Percentiles rank a stretch among this genome's conserved stretches.
These are phyloP conservation scores for Pachysandra terminalis DNA, from an alignment of 164 flowering plant species.

Conservation along the genomic window DNA sequence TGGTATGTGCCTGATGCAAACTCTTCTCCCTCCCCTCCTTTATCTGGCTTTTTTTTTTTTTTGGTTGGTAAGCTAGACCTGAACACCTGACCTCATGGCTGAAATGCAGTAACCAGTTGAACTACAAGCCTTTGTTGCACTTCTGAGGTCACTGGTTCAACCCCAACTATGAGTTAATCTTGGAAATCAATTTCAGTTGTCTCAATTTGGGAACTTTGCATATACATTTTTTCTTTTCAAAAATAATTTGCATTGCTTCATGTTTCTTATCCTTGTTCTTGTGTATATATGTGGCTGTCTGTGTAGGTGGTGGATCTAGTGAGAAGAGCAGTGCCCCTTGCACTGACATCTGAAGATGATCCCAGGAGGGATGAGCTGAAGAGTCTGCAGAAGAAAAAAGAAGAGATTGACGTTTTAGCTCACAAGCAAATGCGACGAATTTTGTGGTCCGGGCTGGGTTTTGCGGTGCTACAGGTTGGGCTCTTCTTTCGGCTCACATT, in stretches of 20 bases:
- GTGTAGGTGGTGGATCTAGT: constrained; percentile 73
- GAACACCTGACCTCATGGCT: too few relatives aligned
- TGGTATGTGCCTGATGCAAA: too few relatives aligned
- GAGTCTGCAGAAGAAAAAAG: constrained; percentile 56
- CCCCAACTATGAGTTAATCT: too few relatives aligned
- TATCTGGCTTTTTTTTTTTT: too few relatives aligned
- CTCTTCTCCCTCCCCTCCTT: too few relatives aligned
- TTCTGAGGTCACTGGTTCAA: too few relatives aligned
- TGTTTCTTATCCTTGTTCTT: not conserved
- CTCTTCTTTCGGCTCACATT: constrained; percentile 84
- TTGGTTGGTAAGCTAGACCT: too few relatives aligned
- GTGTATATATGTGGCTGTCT: not conserved
- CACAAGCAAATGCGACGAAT: constrained; percentile 74
- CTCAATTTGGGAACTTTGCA: not conserved
- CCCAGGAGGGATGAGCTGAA: constrained; percentile 64
- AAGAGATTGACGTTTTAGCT: constrained; percentile 70
- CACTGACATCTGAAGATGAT: constrained; percentile 65
- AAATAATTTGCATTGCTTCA: too few relatives aligned
- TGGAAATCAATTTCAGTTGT: too few relatives aligned
- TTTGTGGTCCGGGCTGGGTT: constrained; percentile 70
- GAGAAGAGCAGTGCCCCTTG: constrained; percentile 72
- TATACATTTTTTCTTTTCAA: not conserved
- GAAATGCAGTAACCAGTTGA: too few relatives aligned
- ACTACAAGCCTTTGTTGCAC: too few relatives aligned
- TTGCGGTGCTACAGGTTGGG: constrained; percentile 60